Evolutionary conservation across 495 filamentous ascomycete species (phyloP).

Genomic region (Stereocaulon alpinum): DNA sequence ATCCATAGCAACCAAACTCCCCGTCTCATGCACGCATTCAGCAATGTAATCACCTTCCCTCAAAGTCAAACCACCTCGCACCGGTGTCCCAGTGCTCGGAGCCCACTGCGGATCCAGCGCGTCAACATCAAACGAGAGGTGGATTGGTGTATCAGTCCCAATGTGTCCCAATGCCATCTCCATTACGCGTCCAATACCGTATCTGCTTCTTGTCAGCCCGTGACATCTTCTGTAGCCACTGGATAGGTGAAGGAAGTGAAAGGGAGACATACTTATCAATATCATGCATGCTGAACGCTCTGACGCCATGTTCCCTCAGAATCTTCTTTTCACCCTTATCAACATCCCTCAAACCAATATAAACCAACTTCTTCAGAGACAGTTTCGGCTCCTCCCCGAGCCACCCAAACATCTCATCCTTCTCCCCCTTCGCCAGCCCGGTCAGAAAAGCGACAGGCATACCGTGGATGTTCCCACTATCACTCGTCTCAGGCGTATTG

Average conservation of each 20-base stretch:
- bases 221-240: neutral
- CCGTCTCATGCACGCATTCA: slow-evolving; percentile 89
- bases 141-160: slow-evolving; percentile 85
- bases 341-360: slow-evolving; percentile 91
- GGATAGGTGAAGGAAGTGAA: neutral
- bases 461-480: slow-evolving; percentile 90
- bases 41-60: slow-evolving; percentile 97
- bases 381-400: slow-evolving; percentile 52
- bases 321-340: slow-evolving; percentile 87
- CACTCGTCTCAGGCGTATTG: slow-evolving; percentile 85
- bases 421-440: slow-evolving; percentile 63
- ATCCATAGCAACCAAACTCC: slow-evolving; percentile 83
- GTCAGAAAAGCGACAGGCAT: slow-evolving; percentile 96
- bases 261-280: slow-evolving; percentile 58
- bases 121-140: slow-evolving; percentile 95
- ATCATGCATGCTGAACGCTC: slow-evolving; percentile 97
- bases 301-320: slow-evolving; percentile 76
- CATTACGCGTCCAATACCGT: slow-evolving; percentile 92
- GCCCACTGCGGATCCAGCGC: slow-evolving; percentile 94
- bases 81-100: slow-evolving; percentile 89
- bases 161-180: slow-evolving; percentile 96
- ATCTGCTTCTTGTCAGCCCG: slow-evolving; percentile 31
- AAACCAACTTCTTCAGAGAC: slow-evolving; percentile 80
- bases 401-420: slow-evolving; percentile 78
- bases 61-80: slow-evolving; percentile 89